Evolutionary conservation across 2,329 filamentous ascomycete species (phyloP).

Genomic region (Coniochaeta ligniaria): DNA sequence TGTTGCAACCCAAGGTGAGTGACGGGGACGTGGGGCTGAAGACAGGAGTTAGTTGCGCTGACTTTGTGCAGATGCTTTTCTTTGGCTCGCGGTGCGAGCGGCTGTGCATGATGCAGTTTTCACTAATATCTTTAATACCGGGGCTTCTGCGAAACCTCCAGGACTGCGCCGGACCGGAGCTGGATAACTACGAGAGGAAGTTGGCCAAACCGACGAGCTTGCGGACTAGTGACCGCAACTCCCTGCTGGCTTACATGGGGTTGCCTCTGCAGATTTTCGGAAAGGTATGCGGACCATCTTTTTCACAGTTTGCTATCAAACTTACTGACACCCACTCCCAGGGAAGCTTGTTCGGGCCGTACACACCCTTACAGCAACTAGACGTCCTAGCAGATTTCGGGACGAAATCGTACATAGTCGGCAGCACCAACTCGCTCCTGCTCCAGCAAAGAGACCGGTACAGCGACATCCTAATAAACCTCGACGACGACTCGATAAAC

Average conservation of each 20-base stretch:
- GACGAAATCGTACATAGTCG: conserved; percentile 95
- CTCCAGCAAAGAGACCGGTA: conserved; percentile 93
- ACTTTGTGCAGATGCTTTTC: conserved; percentile 74
- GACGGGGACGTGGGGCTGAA: background rate
- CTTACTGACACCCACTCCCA: conserved; percentile 23
- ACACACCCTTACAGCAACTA: conserved; percentile 92
- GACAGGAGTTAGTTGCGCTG: background rate
- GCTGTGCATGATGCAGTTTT: conserved; percentile 98
- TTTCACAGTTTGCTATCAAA: conserved; percentile 3
- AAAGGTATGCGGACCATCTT: conserved; percentile 49
- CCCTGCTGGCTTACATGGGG: conserved; percentile 88
- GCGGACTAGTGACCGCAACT: conserved; percentile 84
- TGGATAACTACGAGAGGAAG: conserved; percentile 74
- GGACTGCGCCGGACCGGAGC: conserved; percentile 89
- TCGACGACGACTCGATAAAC: conserved; percentile 81
- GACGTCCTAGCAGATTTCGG: conserved; percentile 88
- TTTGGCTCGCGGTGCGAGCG: conserved; percentile 95
- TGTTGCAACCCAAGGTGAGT: conserved; percentile 85
- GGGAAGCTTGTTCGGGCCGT: conserved; percentile 92
- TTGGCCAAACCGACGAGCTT: conserved; percentile 74
- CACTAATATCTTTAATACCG: conserved; percentile 88
- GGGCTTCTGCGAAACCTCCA: conserved; percentile 86
- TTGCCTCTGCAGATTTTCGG: conserved; percentile 92
- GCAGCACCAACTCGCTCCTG: conserved; percentile 90
- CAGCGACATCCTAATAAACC: conserved; percentile 91